These are phyloP conservation scores for Ceratocystis diversiconidia DNA, from an alignment of 2,329 filamentous ascomycete genomes.

Conservation along the genomic window DNA sequence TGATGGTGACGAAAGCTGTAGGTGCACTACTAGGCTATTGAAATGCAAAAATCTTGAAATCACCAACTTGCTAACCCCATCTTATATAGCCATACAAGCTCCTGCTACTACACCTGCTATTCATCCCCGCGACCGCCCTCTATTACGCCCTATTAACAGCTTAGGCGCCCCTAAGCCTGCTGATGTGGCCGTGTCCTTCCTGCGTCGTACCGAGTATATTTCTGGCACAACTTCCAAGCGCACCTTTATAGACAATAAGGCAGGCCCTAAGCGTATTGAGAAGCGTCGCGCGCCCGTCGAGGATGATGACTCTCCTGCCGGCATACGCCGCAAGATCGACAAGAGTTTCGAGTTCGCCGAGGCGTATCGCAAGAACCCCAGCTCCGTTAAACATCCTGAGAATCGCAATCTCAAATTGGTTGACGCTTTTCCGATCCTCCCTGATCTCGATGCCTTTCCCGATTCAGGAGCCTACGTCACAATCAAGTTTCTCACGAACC, in stretches of 20 bases:
- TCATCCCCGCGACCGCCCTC: constrained; percentile 69
- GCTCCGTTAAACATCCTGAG: constrained; percentile 41
- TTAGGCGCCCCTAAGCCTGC: constrained; percentile 70
- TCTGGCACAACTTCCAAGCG: constrained; percentile 40
- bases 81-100: constrained; percentile 59
- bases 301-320: constrained; percentile 47
- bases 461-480: constrained; percentile 56
- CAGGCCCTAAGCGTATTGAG: constrained; percentile 21
- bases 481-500: constrained; percentile 54
- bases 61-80: neutral
- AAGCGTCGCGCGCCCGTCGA: constrained; percentile 40
- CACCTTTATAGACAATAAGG: constrained; percentile 22
- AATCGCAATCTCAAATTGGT: constrained; percentile 45
- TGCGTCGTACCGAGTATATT: constrained; percentile 93
- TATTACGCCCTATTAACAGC: constrained; percentile 70
- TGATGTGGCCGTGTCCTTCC: constrained; percentile 74
- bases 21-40: neutral
- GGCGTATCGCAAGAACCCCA: constrained; percentile 39
- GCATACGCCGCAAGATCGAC: constrained; percentile 54
- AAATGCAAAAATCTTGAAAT: neutral
- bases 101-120: constrained; percentile 54
- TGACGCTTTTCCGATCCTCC: constrained; percentile 46
- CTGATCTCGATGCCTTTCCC: constrained; percentile 54
- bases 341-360: constrained; percentile 44
- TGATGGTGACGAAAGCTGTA: constrained; percentile 87